Evolutionary conservation across 2,329 filamentous ascomycete species (phyloP).

Genomic region (Arachnomyces sp.): DNA sequence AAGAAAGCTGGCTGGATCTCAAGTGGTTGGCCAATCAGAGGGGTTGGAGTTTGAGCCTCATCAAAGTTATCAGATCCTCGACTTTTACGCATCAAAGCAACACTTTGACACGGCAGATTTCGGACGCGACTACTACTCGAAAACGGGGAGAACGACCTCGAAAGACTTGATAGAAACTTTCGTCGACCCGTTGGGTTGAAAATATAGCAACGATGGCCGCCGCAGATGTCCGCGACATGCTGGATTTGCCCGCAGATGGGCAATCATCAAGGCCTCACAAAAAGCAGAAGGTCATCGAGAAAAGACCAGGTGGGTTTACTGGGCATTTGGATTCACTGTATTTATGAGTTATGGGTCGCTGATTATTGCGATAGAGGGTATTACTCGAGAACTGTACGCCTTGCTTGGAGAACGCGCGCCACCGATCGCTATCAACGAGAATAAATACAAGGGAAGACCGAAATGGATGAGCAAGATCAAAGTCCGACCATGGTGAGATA

Average conservation of each 20-base stretch:
- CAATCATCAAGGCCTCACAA: conserved; percentile 53
- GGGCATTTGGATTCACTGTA: conserved; percentile 7
- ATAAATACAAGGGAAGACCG: conserved; percentile 44
- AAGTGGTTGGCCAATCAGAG: too few relatives aligned
- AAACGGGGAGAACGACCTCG: too few relatives aligned
- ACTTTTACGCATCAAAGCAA: too few relatives aligned
- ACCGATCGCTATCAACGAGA: conserved; percentile 44
- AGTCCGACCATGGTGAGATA: conserved; percentile 35
- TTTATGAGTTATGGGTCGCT: conserved; percentile 1
- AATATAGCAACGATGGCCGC: conserved; percentile 52
- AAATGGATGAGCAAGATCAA: conserved; percentile 39
- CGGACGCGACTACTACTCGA: too few relatives aligned
- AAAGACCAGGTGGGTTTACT: conserved; percentile 44
- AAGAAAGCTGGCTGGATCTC: too few relatives aligned
- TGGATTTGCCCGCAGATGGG: conserved; percentile 64
- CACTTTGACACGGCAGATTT: too few relatives aligned
- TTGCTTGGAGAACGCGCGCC: conserved; percentile 44
- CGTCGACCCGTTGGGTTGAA: too few relatives aligned
- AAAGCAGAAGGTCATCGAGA: conserved; percentile 61
- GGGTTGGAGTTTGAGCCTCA: too few relatives aligned
- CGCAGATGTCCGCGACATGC: conserved; percentile 78
- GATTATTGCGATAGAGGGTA: conserved; percentile 33
- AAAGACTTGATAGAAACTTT: too few relatives aligned
- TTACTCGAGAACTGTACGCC: conserved; percentile 43
- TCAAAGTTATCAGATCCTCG: too few relatives aligned